Conservation (phyloP, 352 stramenopile species). For the Globisporangium megalacanthum region DNA sequence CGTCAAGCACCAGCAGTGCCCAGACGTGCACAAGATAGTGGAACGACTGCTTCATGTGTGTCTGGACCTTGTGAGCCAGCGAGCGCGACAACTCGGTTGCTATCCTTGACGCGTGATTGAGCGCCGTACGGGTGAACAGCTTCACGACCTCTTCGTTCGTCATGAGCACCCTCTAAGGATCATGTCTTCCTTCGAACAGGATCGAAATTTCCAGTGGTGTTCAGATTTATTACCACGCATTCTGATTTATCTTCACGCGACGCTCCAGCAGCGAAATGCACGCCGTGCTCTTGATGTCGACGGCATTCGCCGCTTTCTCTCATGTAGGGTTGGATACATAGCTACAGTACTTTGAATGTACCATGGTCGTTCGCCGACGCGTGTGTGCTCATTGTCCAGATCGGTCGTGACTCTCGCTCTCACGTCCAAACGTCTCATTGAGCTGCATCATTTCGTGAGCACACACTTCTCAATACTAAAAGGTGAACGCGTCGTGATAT, state of each 20-base stretch:
- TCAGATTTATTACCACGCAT: slow-evolving; percentile 37
- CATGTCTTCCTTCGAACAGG: slow-evolving; percentile 63
- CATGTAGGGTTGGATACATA: slow-evolving; percentile 52
- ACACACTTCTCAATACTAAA: too few species aligned
- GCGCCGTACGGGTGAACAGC: slow-evolving; percentile 49
- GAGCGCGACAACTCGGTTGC: slow-evolving; percentile 27
- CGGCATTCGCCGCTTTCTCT: slow-evolving; percentile 61
- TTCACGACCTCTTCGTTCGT: slow-evolving; percentile 62
- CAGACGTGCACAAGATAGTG: slow-evolving; percentile 61
- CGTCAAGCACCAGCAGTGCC: slow-evolving; percentile 32
- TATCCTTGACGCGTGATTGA: slow-evolving; percentile 45
- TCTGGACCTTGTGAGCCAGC: slow-evolving; percentile 49
- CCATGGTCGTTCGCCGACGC: slow-evolving; percentile 21
- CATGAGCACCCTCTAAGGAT: slow-evolving; percentile 63
- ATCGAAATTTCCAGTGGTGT: slow-evolving; percentile 45
- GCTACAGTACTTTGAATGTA: slow-evolving; percentile 57
- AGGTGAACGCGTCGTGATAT: too few species aligned
- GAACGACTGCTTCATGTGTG: slow-evolving; percentile 55
- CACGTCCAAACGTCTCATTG: slow-evolving; percentile 25
- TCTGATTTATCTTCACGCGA: slow-evolving; percentile 70
- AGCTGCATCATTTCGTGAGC: too few species aligned
- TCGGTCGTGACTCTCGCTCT: slow-evolving; percentile 22
- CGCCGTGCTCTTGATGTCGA: slow-evolving; percentile 47
- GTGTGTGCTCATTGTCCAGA: neutral
- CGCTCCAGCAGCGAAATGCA: slow-evolving; percentile 66